Conservation (phyloP, 2,329 filamentous ascomycete species). For the Aspergillus clavatus region DNA sequence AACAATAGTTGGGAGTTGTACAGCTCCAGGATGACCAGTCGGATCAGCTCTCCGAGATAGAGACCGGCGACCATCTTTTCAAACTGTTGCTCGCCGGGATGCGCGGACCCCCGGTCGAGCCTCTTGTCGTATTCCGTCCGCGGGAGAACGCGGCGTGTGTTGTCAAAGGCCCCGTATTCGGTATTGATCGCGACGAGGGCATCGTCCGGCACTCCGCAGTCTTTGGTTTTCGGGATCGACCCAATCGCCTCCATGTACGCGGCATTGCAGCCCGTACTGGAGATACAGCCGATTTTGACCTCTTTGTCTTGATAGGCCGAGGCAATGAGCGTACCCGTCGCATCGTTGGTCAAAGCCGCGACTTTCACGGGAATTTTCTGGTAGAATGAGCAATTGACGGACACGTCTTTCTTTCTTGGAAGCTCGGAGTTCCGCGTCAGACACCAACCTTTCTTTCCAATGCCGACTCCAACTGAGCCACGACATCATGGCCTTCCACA, state of each 20-base stretch:
- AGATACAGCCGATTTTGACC: constrained; percentile 96
- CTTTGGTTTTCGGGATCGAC: constrained; percentile 85
- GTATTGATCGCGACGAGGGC: constrained; percentile 94
- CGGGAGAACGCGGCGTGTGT: constrained; percentile 34
- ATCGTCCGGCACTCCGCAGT: constrained; percentile 80
- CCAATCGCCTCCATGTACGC: constrained; percentile 95
- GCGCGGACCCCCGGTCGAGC: constrained; percentile 80
- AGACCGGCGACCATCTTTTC: constrained; percentile 96
- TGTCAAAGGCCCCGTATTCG: constrained; percentile 96
- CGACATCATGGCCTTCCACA: constrained; percentile 85
- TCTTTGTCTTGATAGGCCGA: constrained; percentile 88
- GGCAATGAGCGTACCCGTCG: constrained; percentile 92
- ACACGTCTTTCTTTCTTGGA: constrained; percentile 11
- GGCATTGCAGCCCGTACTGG: constrained; percentile 95
- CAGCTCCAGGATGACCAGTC: constrained; percentile 75
- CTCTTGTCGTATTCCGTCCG: constrained; percentile 53
- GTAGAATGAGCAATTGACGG: not conserved
- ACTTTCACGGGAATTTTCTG: constrained; percentile 87
- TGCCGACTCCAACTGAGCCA: constrained; percentile 78
- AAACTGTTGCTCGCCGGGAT: constrained; percentile 88
- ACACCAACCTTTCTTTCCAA: constrained; percentile 59
- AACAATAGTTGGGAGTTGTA: constrained; percentile 76
- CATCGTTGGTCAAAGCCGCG: constrained; percentile 93
- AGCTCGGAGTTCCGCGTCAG: not conserved
- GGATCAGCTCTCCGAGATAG: constrained; percentile 89